Evolutionary conservation across 108 stramenopile genomes (phyloP).

Genomic region (Cyclotella cryptica): DNA sequence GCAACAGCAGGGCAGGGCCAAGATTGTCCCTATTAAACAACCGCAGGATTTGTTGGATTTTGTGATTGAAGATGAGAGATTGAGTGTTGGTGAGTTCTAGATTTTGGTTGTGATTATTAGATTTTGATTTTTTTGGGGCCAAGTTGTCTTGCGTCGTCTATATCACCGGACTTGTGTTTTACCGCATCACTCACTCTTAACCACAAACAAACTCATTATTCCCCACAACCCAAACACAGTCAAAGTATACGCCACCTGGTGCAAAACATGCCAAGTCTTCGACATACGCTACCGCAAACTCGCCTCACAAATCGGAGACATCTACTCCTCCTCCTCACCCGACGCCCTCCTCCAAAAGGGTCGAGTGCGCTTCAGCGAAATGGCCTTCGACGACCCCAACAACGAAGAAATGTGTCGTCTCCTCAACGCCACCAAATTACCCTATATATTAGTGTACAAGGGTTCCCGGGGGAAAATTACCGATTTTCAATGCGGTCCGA

Average conservation of each 20-base stretch:
- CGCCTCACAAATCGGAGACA: slow-evolving; percentile 52
- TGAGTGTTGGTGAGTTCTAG: slow-evolving; percentile 49
- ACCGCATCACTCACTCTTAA: too few relatives aligned
- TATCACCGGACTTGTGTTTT: background rate
- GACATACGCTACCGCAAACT: slow-evolving; percentile 51
- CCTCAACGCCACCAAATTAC: slow-evolving; percentile 51
- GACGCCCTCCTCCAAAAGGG: slow-evolving; percentile 19
- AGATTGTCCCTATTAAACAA: slow-evolving; percentile 36
- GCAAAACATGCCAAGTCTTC: slow-evolving; percentile 56
- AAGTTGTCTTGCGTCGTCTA: too few relatives aligned
- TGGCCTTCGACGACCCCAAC: slow-evolving; percentile 56
- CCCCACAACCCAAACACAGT: slow-evolving; percentile 15
- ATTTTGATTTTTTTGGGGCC: too few relatives aligned
- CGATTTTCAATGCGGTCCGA: slow-evolving; percentile 59
- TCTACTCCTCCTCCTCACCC: background rate
- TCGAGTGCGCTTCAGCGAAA: slow-evolving; percentile 53
- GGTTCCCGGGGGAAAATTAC: slow-evolving; percentile 44
- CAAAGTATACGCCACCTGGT: slow-evolving; percentile 60
- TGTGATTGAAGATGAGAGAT: slow-evolving; percentile 53
- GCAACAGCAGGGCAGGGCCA: background rate
- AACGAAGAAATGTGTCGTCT: slow-evolving; percentile 57
- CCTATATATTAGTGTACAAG: slow-evolving; percentile 56
- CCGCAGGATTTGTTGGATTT: slow-evolving; percentile 60
- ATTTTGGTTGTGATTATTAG: too few relatives aligned
- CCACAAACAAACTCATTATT: background rate